These are phyloP conservation scores for Poa annua DNA, from an alignment of 176 grass and related monocot species.

Conservation along the genomic window DNA sequence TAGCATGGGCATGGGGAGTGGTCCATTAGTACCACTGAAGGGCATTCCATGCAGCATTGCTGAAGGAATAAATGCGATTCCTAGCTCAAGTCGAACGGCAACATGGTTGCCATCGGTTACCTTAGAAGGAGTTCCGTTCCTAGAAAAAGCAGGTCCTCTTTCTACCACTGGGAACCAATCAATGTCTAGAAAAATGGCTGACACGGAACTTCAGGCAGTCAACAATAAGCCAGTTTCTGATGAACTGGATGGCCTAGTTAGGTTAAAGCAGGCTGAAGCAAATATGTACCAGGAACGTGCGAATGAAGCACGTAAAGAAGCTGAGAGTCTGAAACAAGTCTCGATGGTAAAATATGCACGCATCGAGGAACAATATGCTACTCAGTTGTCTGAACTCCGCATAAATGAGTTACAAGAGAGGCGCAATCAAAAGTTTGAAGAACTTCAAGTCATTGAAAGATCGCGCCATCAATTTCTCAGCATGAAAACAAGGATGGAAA, in stretches of 20 bases:
- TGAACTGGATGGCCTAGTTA: constrained; percentile 80
- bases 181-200: constrained; percentile 40
- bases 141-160: constrained; percentile 48
- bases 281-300: constrained; percentile 92
- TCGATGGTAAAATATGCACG: constrained; percentile 58
- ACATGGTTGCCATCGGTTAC: constrained; percentile 53
- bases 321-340: constrained; percentile 58
- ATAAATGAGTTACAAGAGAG: constrained; percentile 72
- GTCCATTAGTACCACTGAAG: constrained; percentile 54
- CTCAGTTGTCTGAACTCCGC: constrained; percentile 52
- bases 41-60: constrained; percentile 52
- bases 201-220: constrained; percentile 47
- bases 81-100: constrained; percentile 57
- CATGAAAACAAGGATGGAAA: constrained; percentile 88
- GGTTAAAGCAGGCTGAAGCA: constrained; percentile 89
- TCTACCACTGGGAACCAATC: constrained; percentile 46
- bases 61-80: constrained; percentile 53
- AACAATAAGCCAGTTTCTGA: constrained; percentile 69
- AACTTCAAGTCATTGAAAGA: constrained; percentile 75
- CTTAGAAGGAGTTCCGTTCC: constrained; percentile 53
- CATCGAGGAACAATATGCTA: constrained; percentile 74
- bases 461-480: constrained; percentile 63
- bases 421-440: constrained; percentile 71
- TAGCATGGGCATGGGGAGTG: constrained; percentile 37
- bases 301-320: constrained; percentile 76